Percentiles rank a stretch among this genome's conserved stretches.
Conservation (phyloP, 495 filamentous ascomycete species). For the Cercophora samala region DNA sequence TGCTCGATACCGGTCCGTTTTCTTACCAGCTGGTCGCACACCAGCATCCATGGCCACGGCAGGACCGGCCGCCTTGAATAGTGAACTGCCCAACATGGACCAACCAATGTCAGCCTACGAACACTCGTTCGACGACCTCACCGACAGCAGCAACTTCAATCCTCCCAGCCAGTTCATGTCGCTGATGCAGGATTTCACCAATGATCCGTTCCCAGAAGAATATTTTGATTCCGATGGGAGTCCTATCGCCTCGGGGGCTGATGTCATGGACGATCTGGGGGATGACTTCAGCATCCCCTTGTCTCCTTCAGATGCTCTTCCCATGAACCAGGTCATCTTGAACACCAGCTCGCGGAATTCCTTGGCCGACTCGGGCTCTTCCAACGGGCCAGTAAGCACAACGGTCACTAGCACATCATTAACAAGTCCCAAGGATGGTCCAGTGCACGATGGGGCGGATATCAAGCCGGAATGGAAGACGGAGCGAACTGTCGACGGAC, state of each 20-base stretch:
- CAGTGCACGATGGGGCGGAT: slow-evolving; percentile 11
- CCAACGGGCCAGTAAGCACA: neutral
- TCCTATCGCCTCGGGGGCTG: neutral
- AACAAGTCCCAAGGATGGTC: neutral
- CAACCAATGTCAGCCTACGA: neutral
- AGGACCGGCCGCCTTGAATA: neutral
- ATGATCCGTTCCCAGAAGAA: neutral
- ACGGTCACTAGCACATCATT: neutral
- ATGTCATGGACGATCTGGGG: neutral
- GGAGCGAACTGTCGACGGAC: neutral
- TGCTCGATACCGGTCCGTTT: neutral
- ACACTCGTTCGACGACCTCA: neutral
- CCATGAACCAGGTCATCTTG: neutral
- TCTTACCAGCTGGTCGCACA: neutral
- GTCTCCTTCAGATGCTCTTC: neutral
- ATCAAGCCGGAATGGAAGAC: neutral
- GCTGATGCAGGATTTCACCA: neutral
- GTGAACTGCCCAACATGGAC: neutral
- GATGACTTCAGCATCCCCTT: neutral
- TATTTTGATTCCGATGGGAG: slow-evolving; percentile 5
- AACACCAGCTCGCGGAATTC: neutral
- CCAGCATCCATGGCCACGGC: neutral
- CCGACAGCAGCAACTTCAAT: neutral
- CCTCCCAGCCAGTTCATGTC: neutral
- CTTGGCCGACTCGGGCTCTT: slow-evolving; percentile 1